Conservation (phyloP, 306 rosid genomes). For the Gynostemma pentaphyllum region DNA sequence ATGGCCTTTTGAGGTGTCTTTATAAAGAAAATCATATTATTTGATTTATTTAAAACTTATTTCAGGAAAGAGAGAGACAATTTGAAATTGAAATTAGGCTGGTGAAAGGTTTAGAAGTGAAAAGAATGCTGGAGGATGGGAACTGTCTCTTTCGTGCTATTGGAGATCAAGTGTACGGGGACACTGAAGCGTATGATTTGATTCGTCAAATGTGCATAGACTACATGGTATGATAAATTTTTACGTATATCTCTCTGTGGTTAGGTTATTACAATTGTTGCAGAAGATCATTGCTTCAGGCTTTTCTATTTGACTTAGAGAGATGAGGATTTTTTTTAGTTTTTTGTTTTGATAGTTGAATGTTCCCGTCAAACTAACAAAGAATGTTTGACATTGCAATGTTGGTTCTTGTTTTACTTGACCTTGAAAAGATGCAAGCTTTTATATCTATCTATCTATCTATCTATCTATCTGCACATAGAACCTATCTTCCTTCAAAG, state of each 20-base stretch:
- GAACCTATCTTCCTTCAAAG: background rate
- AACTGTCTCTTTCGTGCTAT: slow-evolving; percentile 97
- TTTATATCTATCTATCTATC: background rate
- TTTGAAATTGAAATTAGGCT: slow-evolving; percentile 85
- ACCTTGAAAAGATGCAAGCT: background rate
- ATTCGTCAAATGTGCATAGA: slow-evolving; percentile 85
- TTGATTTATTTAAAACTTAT: background rate
- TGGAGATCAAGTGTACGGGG: slow-evolving; percentile 97
- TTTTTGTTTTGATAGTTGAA: background rate
- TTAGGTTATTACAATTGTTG: background rate
- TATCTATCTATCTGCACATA: background rate
- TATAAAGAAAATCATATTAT: too few relatives aligned
- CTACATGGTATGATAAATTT: slow-evolving; percentile 55
- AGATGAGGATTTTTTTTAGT: background rate
- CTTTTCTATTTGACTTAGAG: background rate
- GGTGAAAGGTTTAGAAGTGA: slow-evolving; percentile 72
- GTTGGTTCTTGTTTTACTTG: background rate
- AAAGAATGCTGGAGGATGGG: slow-evolving; percentile 88
- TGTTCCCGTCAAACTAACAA: background rate
- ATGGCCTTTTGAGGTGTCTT: too few relatives aligned
- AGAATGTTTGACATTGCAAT: background rate
- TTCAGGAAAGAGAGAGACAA: slow-evolving; percentile 80
- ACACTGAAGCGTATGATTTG: slow-evolving; percentile 60
- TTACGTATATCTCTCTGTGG: background rate
- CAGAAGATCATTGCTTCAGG: background rate